A percentile compares a stretch with the other conserved stretches of the same genome.
phyloP scores from a whole-genome alignment of 257 asterid genomes.

The Salvia splendens region DNA sequence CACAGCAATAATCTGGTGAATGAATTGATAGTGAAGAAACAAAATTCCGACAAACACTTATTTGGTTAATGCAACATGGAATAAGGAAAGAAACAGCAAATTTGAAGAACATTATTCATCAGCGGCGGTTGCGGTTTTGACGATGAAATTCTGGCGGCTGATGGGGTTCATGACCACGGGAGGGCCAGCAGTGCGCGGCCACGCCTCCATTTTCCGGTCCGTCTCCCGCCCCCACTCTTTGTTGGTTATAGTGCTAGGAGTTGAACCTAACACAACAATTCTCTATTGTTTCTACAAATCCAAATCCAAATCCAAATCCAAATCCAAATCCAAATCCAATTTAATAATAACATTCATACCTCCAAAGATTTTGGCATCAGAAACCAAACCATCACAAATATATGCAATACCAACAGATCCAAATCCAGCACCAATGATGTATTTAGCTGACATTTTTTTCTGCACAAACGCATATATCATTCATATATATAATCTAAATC shows the following conservation, averaged over 20 bases:
- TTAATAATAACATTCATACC: constrained; percentile 29
- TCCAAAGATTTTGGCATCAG: constrained; percentile 46
- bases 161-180: constrained; percentile 98
- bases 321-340: neutral
- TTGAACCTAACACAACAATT: constrained; percentile 48
- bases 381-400: constrained; percentile 31
- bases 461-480: constrained; percentile 4
- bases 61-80: too few relatives aligned
- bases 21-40: too few relatives aligned
- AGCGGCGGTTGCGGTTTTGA: constrained; percentile 65
- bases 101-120: too few relatives aligned
- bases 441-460: constrained; percentile 37
- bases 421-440: constrained; percentile 30
- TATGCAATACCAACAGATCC: constrained; percentile 43
- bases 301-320: neutral
- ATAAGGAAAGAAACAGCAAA: too few relatives aligned
- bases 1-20: too few relatives aligned
- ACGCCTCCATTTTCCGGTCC: constrained; percentile 87
- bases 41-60: too few relatives aligned
- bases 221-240: constrained; percentile 80
- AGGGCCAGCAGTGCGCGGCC: constrained; percentile 99
- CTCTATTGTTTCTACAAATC: neutral
- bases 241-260: constrained; percentile 58
- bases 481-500: neutral
- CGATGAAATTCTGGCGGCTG: constrained; percentile 91